Evolutionary conservation across 257 asterid species (phyloP).

Genomic region (Cinchona pubescens): DNA sequence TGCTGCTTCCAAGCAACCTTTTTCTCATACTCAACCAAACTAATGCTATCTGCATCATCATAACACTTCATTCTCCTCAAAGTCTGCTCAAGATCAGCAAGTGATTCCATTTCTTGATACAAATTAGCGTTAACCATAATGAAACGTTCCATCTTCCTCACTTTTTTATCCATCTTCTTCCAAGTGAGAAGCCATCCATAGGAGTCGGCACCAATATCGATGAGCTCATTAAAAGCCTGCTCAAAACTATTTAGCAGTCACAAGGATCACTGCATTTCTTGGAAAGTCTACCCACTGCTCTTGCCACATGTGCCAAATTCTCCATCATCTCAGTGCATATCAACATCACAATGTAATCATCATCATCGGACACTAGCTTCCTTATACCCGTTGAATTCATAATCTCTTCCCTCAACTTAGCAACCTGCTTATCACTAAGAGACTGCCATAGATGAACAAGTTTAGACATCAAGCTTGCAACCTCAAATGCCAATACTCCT

Average conservation of each 20-base stretch:
- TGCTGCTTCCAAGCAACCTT: slow-evolving; percentile 68
- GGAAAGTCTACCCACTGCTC: slow-evolving; percentile 63
- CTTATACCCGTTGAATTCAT: slow-evolving; percentile 57
- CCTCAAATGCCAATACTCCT: slow-evolving; percentile 88
- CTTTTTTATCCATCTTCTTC: slow-evolving; percentile 75
- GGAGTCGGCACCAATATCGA: slow-evolving; percentile 43
- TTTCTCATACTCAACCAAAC: slow-evolving; percentile 77
- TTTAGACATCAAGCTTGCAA: slow-evolving; percentile 83
- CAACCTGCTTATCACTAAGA: slow-evolving; percentile 65
- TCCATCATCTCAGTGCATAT: slow-evolving; percentile 67
- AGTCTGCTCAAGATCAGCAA: slow-evolving; percentile 74
- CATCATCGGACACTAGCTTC: slow-evolving; percentile 67
- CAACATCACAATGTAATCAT: slow-evolving; percentile 55
- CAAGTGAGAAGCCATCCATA: slow-evolving; percentile 65
- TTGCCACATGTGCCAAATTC: slow-evolving; percentile 55
- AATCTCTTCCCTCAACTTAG: slow-evolving; percentile 62
- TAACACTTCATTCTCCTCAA: slow-evolving; percentile 65
- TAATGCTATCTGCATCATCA: slow-evolving; percentile 55
- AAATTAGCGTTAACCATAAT: slow-evolving; percentile 47
- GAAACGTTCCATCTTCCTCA: slow-evolving; percentile 68
- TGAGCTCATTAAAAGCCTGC: slow-evolving; percentile 65
- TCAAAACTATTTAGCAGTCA: slow-evolving; percentile 68
- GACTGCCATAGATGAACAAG: slow-evolving; percentile 85
- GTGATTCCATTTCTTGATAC: slow-evolving; percentile 80
- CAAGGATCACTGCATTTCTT: slow-evolving; percentile 76